Evolutionary conservation across 164 flowering plant genomes (phyloP).

Genomic region (Pachysandra terminalis): DNA sequence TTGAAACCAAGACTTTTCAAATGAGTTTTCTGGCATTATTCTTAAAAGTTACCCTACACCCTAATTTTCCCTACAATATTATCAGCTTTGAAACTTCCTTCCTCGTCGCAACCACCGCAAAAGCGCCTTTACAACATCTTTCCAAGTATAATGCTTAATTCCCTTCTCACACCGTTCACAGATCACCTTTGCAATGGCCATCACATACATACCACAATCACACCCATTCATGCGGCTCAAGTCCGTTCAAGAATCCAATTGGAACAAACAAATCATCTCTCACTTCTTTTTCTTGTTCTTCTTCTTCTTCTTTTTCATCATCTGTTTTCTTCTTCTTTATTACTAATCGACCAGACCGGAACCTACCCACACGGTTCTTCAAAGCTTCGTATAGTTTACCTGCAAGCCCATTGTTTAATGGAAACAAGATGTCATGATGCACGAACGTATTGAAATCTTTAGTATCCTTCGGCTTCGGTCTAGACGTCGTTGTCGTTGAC

Average conservation of each 20-base stretch:
- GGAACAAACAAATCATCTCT: not conserved
- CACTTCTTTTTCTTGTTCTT: not conserved
- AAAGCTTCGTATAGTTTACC: not conserved
- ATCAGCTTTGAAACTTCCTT: too few species aligned
- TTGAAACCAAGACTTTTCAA: too few species aligned
- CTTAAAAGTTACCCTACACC: too few species aligned
- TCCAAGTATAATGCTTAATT: too few species aligned
- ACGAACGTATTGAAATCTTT: not conserved
- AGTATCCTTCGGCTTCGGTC: not conserved
- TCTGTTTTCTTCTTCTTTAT: too few species aligned
- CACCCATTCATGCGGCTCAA: too few species aligned
- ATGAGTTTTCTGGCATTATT: too few species aligned
- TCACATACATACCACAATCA: slow-evolving; percentile 26
- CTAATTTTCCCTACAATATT: too few species aligned
- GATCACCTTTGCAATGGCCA: slow-evolving; percentile 22
- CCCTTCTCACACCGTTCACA: slow-evolving; percentile 10
- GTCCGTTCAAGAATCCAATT: too few species aligned
- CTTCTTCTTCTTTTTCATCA: not conserved
- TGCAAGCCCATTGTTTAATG: not conserved
- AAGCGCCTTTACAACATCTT: too few species aligned
- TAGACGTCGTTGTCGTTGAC: not conserved
- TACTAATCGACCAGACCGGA: too few species aligned
- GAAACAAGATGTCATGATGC: slow-evolving; percentile 2
- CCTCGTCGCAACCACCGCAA: too few species aligned
- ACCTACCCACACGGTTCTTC: not conserved